Percentiles rank a stretch among this genome's conserved stretches.
phyloP scores from a whole-genome alignment of 768 basidiomycete genomes.

The Leccinum rimulosum region DNA sequence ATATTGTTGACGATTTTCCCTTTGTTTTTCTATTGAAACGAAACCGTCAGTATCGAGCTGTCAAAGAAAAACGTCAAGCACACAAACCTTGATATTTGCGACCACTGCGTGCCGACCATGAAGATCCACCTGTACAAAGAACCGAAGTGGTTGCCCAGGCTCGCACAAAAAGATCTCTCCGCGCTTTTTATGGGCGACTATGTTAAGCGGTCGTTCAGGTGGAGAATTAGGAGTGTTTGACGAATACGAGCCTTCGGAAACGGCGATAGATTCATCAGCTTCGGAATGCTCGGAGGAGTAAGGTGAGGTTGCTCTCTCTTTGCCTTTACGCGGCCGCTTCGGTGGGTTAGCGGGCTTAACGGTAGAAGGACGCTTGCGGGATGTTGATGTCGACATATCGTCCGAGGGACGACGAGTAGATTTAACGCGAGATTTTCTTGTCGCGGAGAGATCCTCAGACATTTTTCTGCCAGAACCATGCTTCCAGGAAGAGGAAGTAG shows the following conservation, averaged over 20 bases:
- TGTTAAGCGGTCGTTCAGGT: slow-evolving; percentile 9
- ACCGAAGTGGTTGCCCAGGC: slow-evolving; percentile 45
- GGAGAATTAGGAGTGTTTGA: slow-evolving; percentile 16
- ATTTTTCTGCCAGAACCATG: slow-evolving; percentile 2
- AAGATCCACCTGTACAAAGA: slow-evolving; percentile 70
- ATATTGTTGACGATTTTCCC: slow-evolving; percentile 56
- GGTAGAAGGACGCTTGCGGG: slow-evolving; percentile 23
- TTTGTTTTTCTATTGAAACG: slow-evolving; percentile 54
- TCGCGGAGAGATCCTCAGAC: slow-evolving; percentile 8
- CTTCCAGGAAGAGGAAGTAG: slow-evolving; percentile 5
- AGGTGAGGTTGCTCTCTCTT: slow-evolving; percentile 21
- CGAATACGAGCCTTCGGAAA: slow-evolving; percentile 10
- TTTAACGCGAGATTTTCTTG: slow-evolving; percentile 8
- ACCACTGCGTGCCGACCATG: slow-evolving; percentile 50
- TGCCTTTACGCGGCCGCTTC: slow-evolving; percentile 29
- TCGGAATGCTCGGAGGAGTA: slow-evolving; percentile 19
- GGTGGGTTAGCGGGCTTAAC: slow-evolving; percentile 17
- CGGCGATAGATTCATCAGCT: slow-evolving; percentile 11
- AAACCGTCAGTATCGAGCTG: neutral
- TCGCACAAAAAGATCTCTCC: slow-evolving; percentile 43
- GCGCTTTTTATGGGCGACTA: slow-evolving; percentile 18
- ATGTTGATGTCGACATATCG: slow-evolving; percentile 9
- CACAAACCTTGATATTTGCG: slow-evolving; percentile 57
- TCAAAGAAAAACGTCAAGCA: neutral
- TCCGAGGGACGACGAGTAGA: slow-evolving; percentile 3